Evolutionary conservation across 2,329 filamentous ascomycete species (phyloP).

Genomic region (Thermoascus crustaceus): DNA sequence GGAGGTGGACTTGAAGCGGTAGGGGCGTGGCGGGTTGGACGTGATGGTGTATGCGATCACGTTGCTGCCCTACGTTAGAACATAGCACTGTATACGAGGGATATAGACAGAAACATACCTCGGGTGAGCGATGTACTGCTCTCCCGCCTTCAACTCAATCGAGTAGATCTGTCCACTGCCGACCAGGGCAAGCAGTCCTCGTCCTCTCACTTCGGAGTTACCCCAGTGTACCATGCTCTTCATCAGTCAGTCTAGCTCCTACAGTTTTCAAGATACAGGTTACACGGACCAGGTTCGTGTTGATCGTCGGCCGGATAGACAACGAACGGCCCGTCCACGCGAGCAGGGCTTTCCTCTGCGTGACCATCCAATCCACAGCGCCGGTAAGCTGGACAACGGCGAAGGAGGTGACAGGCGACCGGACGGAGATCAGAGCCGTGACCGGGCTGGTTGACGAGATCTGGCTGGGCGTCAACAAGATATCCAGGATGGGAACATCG

Average conservation of each 20-base stretch:
- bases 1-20: conserved; percentile 72
- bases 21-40: conserved; percentile 66
- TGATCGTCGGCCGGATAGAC: conserved; percentile 64
- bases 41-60: conserved; percentile 83
- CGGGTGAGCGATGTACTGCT: conserved; percentile 87
- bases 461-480: conserved; percentile 30
- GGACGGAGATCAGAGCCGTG: conserved; percentile 80
- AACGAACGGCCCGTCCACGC: conserved; percentile 94
- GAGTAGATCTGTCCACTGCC: conserved; percentile 87
- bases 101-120: conserved; percentile 33
- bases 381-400: conserved; percentile 84
- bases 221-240: conserved; percentile 80
- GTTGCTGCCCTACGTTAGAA: conserved; percentile 47
- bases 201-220: conserved; percentile 76
- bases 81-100: neutral
- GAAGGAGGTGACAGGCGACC: conserved; percentile 78
- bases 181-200: conserved; percentile 75
- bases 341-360: conserved; percentile 78
- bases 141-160: conserved; percentile 68
- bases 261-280: neutral
- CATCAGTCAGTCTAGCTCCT: conserved; percentile 28
- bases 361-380: conserved; percentile 88
- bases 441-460: conserved; percentile 81
- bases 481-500: neutral
- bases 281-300: conserved; percentile 54